Base-by-base conservation (phyloP, 1,139 yeast genomes). In the Magnusiomyces tetraspermus region DNA sequence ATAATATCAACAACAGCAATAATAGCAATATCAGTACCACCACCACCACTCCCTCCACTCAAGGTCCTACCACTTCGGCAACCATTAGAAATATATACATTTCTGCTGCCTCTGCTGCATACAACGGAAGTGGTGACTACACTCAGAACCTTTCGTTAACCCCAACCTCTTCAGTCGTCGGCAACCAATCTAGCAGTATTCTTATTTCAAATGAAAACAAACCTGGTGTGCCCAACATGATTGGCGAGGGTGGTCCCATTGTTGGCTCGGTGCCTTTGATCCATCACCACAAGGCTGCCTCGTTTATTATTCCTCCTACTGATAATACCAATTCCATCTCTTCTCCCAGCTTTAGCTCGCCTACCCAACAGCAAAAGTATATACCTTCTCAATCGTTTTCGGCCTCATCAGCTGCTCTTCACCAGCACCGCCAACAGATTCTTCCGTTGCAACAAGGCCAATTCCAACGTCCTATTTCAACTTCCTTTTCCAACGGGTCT, bases 41-140 rank as follows among this genome's bases (percentile, higher is more conserved):
- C 26, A 5, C 46, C 36, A n/a, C 31, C 28, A 30, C 43, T 49
- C 47, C 17, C 41, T 4, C 46, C 22, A 33, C 50, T 31, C 41
- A 23, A 17, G 40, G 38, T 6, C 46, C 36, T 8, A 40, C 50
- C 17, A 40, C 50, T 24, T 48, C 50, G 17, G 46, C 45, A 15
- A 41, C 50, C 13, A 41, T 48, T 22, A 37, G 50, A 48, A 48
- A 48, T 23, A 28, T 48, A 15, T 48, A 48, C 46, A 30, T 48
- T 40, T 48, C 50, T 22, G 45, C 45, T 24, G 49, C 49, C 11
- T 46, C 49, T 10, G 42, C 42, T 5, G 26, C 30, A 15, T 46
- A 46, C 41, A 8, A 23, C 13, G 49, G 49, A 22, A 36, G 42
- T 36, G 42, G 42, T 2, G 42, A 46, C 5, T 46, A 46, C 21